A percentile compares a stretch with the other conserved stretches of the same genome.
Evolutionary conservation across 2,329 filamentous ascomycete species (phyloP).

Genomic region (Hirsutella thompsonii): DNA sequence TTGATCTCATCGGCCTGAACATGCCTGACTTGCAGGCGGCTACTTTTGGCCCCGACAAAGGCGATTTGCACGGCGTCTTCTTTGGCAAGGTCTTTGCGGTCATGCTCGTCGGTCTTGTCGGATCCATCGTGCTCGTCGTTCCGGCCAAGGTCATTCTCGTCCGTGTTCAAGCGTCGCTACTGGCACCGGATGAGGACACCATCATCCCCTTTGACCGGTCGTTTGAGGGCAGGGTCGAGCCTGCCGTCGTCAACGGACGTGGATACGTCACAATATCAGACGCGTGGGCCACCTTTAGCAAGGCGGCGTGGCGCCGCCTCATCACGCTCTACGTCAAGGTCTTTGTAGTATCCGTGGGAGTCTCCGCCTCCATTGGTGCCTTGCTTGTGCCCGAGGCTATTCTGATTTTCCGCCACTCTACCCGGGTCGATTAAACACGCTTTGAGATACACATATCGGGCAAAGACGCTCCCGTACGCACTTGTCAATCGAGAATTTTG

Average conservation of each 20-base stretch:
- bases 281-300: slow-evolving; percentile 69
- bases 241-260: slow-evolving; percentile 59
- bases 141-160: slow-evolving; percentile 66
- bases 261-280: slow-evolving; percentile 60
- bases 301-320: slow-evolving; percentile 58
- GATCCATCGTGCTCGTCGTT: slow-evolving; percentile 53
- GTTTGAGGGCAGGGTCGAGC: slow-evolving; percentile 64
- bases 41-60: slow-evolving; percentile 11
- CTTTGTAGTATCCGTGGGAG: slow-evolving; percentile 37
- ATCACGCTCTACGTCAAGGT: slow-evolving; percentile 66
- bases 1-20: slow-evolving; percentile 30
- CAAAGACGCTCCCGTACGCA: no score
- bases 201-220: slow-evolving; percentile 86
- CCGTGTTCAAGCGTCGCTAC: slow-evolving; percentile 76
- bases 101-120: slow-evolving; percentile 29
- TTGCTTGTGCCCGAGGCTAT: slow-evolving; percentile 39
- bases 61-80: slow-evolving; percentile 15
- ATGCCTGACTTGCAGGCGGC: slow-evolving; percentile 20
- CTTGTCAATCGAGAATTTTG: no score
- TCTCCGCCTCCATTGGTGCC: slow-evolving; percentile 29
- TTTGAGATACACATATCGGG: not conserved
- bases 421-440: slow-evolving; percentile 1
- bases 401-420: slow-evolving; percentile 18
- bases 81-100: slow-evolving; percentile 32
- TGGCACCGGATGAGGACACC: slow-evolving; percentile 68